phyloP scores from a whole-genome alignment of 495 filamentous ascomycete species.

The Penicillium robsamsonii region DNA sequence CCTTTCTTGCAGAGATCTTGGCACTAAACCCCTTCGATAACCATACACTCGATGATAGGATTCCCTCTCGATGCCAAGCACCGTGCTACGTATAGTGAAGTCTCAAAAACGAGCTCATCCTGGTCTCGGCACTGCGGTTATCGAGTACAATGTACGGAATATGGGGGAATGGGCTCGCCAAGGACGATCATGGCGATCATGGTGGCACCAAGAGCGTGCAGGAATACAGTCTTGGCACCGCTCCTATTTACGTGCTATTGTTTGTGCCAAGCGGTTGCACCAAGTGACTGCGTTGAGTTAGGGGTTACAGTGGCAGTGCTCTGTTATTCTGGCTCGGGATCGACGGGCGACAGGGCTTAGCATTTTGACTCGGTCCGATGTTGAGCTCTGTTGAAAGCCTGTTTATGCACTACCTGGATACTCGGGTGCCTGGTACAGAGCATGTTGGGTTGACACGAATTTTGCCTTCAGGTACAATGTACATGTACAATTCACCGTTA shows the following conservation, averaged over 20 bases:
- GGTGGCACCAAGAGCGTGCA: conserved; percentile 6
- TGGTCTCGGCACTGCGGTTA: conserved; percentile 5
- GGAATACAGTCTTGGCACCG: conserved; percentile 20
- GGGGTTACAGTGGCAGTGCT: conserved; percentile 19
- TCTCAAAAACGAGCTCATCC: conserved; percentile 11
- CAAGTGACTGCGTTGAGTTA: conserved; percentile 9
- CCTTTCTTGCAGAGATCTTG: conserved; percentile 6
- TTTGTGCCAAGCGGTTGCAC: conserved; percentile 25
- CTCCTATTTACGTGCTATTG: conserved; percentile 14
- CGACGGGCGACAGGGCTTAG: conserved; percentile 19
- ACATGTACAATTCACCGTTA: background rate
- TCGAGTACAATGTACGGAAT: conserved; percentile 8
- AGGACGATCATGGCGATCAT: conserved; percentile 34
- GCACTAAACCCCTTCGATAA: conserved; percentile 3
- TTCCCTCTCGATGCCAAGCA: conserved; percentile 8
- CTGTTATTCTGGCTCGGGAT: conserved; percentile 15
- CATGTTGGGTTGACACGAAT: background rate
- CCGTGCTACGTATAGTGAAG: conserved; percentile 2
- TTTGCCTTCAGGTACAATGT: background rate
- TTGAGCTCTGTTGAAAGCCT: conserved; percentile 9
- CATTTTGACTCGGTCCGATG: conserved; percentile 20
- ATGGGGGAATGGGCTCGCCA: conserved; percentile 18
- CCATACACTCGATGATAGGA: conserved; percentile 3
- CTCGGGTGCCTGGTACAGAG: background rate
- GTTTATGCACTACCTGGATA: background rate